These are phyloP conservation scores for Biscutella auriculata DNA, from an alignment of 441 rosid species.

Conservation along the genomic window DNA sequence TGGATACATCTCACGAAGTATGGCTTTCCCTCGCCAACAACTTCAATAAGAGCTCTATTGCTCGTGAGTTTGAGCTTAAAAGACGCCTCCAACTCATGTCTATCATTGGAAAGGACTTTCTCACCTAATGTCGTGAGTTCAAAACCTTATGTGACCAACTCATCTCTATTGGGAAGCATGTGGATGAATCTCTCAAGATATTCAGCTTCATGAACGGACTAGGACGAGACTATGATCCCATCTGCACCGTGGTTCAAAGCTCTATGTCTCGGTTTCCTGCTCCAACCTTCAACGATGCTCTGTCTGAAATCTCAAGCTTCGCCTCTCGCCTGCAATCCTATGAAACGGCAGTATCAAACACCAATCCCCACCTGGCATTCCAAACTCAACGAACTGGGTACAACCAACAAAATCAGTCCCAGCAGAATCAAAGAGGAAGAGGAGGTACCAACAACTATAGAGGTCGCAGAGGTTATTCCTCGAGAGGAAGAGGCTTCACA, in stretches of 20 bases:
- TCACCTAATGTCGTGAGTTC: accelerated
- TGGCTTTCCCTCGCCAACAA: background rate
- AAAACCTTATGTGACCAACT: background rate
- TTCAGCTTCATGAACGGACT: background rate
- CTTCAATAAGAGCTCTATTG: background rate
- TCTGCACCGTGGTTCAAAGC: background rate
- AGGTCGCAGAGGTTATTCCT: too few relatives aligned
- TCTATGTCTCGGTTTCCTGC: background rate
- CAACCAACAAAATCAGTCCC: too few relatives aligned
- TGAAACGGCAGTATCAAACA: background rate
- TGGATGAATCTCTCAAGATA: background rate
- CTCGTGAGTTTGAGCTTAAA: background rate
- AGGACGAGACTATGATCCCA: background rate
- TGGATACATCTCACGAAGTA: accelerated
- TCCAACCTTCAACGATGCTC: background rate
- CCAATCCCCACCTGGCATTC: background rate
- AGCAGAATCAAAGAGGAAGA: too few relatives aligned
- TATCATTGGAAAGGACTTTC: accelerated
- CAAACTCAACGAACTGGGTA: background rate
- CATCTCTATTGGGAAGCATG: background rate
- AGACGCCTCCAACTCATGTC: background rate
- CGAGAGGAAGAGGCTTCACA: too few relatives aligned
- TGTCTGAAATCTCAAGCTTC: background rate
- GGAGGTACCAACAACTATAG: too few relatives aligned
- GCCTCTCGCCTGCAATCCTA: background rate